Evolutionary conservation across 352 stramenopile genomes (phyloP), one percentile per base, ranked within the genome.

Genomic region (Phytopythium cucurbitacearum): DNA sequence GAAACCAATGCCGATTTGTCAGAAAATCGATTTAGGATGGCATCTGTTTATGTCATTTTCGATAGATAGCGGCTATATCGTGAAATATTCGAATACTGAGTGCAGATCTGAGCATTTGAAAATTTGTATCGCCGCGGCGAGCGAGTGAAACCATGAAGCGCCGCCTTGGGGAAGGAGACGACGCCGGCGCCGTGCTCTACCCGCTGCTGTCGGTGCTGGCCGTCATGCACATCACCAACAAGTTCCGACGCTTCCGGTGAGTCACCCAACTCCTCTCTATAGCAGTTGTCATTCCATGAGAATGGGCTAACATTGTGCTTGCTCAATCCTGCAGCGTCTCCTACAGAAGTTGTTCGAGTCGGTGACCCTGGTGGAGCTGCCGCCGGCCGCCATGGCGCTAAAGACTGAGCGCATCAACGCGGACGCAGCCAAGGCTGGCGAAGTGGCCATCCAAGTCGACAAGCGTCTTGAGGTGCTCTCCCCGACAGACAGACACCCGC

Each of bases 151-250:
- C n/a, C n/a, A n/a, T n/a, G n/a, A n/a, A n/a, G n/a, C n/a, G n/a
- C n/a, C n/a, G n/a, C n/a, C n/a, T n/a, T n/a, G n/a, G n/a, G n/a
- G n/a, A n/a, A n/a, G n/a, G n/a, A n/a, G n/a, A n/a, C n/a, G n/a
- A n/a, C 15, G 62, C 56, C n/a, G 62, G 54, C 7, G 73, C 71
- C 1, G 60, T 89, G 3, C 45, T 88, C 34, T 89, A 91, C 48
- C 70, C 77, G 8, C 41, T 83, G 34, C 61, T 89, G 7, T 75
- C 76, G 1, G 69, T 91, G n/a, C 50, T 87, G 3, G 70, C 91
- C 36, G 74, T 82, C 40, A 72, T 62, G 5, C 69, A 84, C 40
- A 70, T 79, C 46, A 74, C 66, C 40, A 62, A 80, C 53, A 93
- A 93, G 39, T 90, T 87, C 42, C 63, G 63, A 34, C 56, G 62